Evolutionary conservation across 2,329 filamentous ascomycete genomes (phyloP).

Genomic region (Aspergillus sojae): DNA sequence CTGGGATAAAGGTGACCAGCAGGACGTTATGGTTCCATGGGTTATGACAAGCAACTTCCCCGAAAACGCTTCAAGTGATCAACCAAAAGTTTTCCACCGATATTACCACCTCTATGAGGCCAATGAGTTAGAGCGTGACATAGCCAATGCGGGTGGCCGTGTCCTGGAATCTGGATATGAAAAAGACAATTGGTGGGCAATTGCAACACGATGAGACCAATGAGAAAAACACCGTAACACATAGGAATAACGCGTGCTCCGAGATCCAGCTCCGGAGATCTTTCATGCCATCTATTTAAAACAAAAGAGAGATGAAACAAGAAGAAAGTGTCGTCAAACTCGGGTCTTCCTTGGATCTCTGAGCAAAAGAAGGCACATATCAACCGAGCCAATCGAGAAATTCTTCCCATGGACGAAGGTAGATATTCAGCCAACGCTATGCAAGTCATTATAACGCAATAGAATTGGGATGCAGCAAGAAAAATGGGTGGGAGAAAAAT

Average conservation of each 20-base stretch:
- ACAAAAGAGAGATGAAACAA: constrained; percentile 12
- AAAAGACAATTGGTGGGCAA: constrained; percentile 97
- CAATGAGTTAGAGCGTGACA: constrained; percentile 82
- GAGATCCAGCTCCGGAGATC: constrained; percentile 36
- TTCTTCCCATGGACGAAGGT: constrained; percentile 35
- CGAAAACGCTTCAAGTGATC: constrained; percentile 47
- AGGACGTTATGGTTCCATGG: constrained; percentile 97
- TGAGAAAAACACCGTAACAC: constrained; percentile 20
- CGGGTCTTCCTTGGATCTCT: neutral
- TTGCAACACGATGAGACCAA: constrained; percentile 51
- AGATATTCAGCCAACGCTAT: constrained; percentile 42
- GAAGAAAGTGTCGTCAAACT: neutral
- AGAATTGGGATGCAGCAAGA: neutral
- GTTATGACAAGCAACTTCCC: constrained; percentile 60
- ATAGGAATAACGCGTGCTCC: constrained; percentile 20
- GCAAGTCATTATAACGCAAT: constrained; percentile 39
- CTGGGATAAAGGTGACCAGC: constrained; percentile 80
- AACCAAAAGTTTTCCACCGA: constrained; percentile 64
- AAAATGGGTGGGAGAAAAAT: neutral
- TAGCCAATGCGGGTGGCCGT: constrained; percentile 71
- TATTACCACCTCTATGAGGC: constrained; percentile 93
- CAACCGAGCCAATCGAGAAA: constrained; percentile 32
- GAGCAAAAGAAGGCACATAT: constrained; percentile 14
- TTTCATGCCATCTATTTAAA: constrained; percentile 15
- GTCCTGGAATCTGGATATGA: constrained; percentile 87